Base-by-base conservation (phyloP, 2,329 filamentous ascomycete genomes). In the Trichophyton schoenleinii region DNA sequence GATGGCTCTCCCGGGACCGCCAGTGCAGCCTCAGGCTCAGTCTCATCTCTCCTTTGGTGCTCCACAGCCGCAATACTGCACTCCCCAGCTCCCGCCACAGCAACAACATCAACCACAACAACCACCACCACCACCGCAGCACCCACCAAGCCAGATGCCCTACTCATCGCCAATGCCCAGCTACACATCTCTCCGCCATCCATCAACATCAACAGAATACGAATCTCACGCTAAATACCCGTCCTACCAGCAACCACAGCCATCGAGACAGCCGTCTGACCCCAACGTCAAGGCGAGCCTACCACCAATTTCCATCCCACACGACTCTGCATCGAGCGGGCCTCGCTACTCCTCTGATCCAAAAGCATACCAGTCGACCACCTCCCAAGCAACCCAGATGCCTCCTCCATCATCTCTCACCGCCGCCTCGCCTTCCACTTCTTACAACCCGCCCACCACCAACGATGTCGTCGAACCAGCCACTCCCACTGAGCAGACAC, bases 11-110 rank as follows among this genome's bases (percentile, higher is more conserved):
- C 55, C 55, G 15, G 55, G 55, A 55, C 61, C 13, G 55, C 63
- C 18, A 58, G 60, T 62, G 22, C 60, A 67, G 3, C 3, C 49
- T 55, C 66, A 67, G 20, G 73, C 73, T 58, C 67, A 68, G 66
- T 79, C 67, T 66, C 78, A 77, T 60, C 67, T 77, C 22, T 69
- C 73, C 9, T 78, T 78, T 63, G 74, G 75, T 11, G 71, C 74
- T 44, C 68, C 71, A 3, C 73, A 73, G 36, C 64, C 68, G 7
- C 72, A 73, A 34, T 80, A 80, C 64, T 71, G 74, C 48, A 72
- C 76, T 44, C 71, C 73, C 49, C 72, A 70, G 49, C 74, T 72
- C 48, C 61, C 52, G 69, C 28, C 49, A 36, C 49, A 28, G 25
- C 48, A 52, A 3, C 48, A 52, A 28, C 25, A 34, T 7, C 48